phyloP scores from a whole-genome alignment of 176 grass and related monocot species.

The Bromus sterilis region DNA sequence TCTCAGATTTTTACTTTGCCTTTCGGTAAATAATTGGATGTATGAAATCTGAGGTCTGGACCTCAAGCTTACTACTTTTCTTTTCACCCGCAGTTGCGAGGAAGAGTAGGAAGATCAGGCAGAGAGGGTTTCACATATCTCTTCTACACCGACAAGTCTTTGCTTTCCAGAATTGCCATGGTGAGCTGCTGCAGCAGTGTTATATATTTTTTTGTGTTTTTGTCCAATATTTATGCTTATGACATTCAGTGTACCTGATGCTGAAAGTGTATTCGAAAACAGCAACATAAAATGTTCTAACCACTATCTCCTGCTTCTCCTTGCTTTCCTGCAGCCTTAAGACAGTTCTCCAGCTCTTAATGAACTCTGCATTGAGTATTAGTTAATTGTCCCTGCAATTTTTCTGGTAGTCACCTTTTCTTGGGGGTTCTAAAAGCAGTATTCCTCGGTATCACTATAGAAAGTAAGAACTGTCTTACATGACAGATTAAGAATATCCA shows the following conservation, averaged over 20 bases:
- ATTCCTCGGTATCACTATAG: background rate
- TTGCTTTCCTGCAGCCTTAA: constrained; percentile 3
- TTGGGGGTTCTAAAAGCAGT: background rate
- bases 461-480: background rate
- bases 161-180: constrained; percentile 66
- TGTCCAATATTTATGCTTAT: constrained; percentile 8
- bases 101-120: constrained; percentile 87
- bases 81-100: constrained; percentile 56
- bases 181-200: constrained; percentile 27
- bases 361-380: background rate
- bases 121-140: constrained; percentile 83
- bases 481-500: background rate
- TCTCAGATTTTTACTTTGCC: constrained; percentile 1
- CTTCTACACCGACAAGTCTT: constrained; percentile 83
- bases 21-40: background rate
- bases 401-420: background rate
- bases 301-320: background rate
- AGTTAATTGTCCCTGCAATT: background rate
- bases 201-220: constrained; percentile 9
- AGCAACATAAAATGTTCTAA: background rate
- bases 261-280: constrained; percentile 10
- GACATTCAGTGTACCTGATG: background rate
- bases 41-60: background rate
- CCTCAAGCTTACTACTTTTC: constrained; percentile 25
- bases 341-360: background rate